Percentiles rank a stretch among this genome's conserved stretches.
These are phyloP conservation scores for Sporothrix pseudoabietina DNA, from an alignment of 2,329 filamentous ascomycete genomes.

Conservation along the genomic window DNA sequence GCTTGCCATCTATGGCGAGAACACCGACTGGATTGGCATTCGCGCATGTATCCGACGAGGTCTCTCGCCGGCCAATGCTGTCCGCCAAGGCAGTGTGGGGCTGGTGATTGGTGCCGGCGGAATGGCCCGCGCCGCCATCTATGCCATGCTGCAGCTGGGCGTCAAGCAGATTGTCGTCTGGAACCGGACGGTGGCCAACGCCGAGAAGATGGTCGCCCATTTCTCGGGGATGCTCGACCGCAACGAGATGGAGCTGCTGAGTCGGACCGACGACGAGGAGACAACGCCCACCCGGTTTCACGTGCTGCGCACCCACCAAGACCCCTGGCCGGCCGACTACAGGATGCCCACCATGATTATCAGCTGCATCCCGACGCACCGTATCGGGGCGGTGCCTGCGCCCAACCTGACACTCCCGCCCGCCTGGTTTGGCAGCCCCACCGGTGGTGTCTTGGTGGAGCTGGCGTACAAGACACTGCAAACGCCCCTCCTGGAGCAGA, in stretches of 20 bases:
- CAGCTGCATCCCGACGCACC: conserved; percentile 71
- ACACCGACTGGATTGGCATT: conserved; percentile 46
- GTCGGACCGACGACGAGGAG: conserved; percentile 3
- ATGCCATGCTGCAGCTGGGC: conserved; percentile 71
- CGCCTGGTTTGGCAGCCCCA: conserved; percentile 69
- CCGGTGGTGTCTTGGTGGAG: conserved; percentile 73
- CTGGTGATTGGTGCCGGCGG: conserved; percentile 65
- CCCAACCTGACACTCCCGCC: conserved; percentile 69
- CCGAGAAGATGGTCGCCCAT: conserved; percentile 64
- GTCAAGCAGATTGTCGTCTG: conserved; percentile 72
- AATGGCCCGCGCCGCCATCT: conserved; percentile 73
- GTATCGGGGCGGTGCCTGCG: conserved; percentile 59
- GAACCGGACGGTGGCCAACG: conserved; percentile 65
- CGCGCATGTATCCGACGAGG: conserved; percentile 63
- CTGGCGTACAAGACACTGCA: conserved; percentile 70
- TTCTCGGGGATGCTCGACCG: conserved; percentile 58
- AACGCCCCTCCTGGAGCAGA: conserved; percentile 68
- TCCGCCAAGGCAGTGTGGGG: conserved; percentile 56
- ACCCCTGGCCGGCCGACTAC: conserved; percentile 64
- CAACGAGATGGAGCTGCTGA: conserved; percentile 40
- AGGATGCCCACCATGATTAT: conserved; percentile 71
- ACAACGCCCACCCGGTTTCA: conserved; percentile 39
- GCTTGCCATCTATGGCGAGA: conserved; percentile 63
- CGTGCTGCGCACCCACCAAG: conserved; percentile 58
- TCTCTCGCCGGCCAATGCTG: conserved; percentile 66